These are phyloP conservation scores for Schwanniomyces pseudopolymorphus DNA, from an alignment of 805 yeast genomes.

Conservation along the genomic window DNA sequence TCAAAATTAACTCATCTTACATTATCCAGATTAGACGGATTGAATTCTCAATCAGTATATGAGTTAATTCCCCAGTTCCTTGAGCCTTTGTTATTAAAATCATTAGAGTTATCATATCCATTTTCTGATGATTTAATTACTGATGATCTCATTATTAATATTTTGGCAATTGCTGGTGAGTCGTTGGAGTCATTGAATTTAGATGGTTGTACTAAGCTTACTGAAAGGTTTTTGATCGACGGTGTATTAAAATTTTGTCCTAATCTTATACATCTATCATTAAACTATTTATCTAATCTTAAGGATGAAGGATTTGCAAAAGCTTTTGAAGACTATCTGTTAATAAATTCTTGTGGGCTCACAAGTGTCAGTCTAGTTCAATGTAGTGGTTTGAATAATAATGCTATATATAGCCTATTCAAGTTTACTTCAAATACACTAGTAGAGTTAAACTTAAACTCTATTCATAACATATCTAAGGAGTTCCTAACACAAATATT, in stretches of 20 bases:
- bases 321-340: constrained; percentile 57
- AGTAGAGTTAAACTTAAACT: constrained; percentile 70
- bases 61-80: constrained; percentile 66
- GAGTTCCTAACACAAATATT: constrained; percentile 48
- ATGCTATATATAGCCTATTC: constrained; percentile 57
- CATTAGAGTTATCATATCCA: constrained; percentile 70
- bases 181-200: constrained; percentile 56
- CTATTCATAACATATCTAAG: constrained; percentile 58
- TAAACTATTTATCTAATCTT: constrained; percentile 59
- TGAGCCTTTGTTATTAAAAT: constrained; percentile 42
- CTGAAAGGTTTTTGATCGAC: constrained; percentile 59
- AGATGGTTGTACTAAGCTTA: constrained; percentile 71
- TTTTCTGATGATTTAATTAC: constrained; percentile 60
- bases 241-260: constrained; percentile 62
- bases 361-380: constrained; percentile 60
- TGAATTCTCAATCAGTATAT: constrained; percentile 56
- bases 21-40: constrained; percentile 70
- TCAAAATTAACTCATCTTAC: constrained; percentile 53
- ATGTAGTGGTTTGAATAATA: constrained; percentile 65
- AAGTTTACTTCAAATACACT: constrained; percentile 64
- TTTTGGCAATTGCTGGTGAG: constrained; percentile 63
- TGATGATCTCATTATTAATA: constrained; percentile 64
- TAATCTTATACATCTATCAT: constrained; percentile 55
- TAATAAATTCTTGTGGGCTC: constrained; percentile 53
- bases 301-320: constrained; percentile 65